Evolutionary conservation across 1,139 yeast species (phyloP).

Genomic region (Kodamaea suecica): DNA sequence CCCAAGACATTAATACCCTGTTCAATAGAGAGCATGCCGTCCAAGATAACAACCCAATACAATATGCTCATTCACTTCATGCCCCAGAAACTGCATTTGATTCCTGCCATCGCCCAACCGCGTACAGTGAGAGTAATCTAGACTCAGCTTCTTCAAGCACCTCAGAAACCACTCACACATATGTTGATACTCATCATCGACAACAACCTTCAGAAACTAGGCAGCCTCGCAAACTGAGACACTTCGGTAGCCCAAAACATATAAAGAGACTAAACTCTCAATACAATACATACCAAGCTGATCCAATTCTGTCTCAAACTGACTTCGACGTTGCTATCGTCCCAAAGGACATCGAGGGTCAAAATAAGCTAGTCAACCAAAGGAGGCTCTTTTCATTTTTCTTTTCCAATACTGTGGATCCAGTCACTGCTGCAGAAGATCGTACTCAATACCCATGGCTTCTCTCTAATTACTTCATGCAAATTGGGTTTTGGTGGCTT

Average conservation of each 20-base stretch:
- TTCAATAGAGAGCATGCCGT: no score
- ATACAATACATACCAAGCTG: no score
- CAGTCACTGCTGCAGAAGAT: slow-evolving; percentile 35
- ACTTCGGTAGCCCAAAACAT: no score
- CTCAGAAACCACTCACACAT: slow-evolving; percentile 8
- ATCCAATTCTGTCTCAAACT: slow-evolving; percentile 13
- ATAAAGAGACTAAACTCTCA: no score
- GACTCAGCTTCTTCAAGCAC: slow-evolving; percentile 9
- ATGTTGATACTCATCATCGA: slow-evolving; percentile 7
- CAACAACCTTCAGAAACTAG: slow-evolving; percentile 1
- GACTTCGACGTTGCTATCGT: slow-evolving; percentile 14
- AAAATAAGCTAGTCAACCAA: slow-evolving; percentile 15
- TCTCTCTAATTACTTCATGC: slow-evolving; percentile 21
- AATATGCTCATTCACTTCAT: slow-evolving; percentile 4
- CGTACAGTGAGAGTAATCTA: slow-evolving; percentile 2
- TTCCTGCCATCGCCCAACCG: slow-evolving; percentile 6
- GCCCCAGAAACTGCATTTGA: slow-evolving; percentile 7
- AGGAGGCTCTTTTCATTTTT: slow-evolving; percentile 22
- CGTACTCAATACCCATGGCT: slow-evolving; percentile 40
- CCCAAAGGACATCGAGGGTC: slow-evolving; percentile 4
- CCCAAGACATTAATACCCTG: no score
- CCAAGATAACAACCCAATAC: no score
- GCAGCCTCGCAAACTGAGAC: slow-evolving; percentile 6
- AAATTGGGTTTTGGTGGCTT: slow-evolving; percentile 41
- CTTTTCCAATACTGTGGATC: slow-evolving; percentile 36